Evolutionary conservation across 164 flowering plant species (phyloP).

Genomic region (Warburgia ugandensis): DNA sequence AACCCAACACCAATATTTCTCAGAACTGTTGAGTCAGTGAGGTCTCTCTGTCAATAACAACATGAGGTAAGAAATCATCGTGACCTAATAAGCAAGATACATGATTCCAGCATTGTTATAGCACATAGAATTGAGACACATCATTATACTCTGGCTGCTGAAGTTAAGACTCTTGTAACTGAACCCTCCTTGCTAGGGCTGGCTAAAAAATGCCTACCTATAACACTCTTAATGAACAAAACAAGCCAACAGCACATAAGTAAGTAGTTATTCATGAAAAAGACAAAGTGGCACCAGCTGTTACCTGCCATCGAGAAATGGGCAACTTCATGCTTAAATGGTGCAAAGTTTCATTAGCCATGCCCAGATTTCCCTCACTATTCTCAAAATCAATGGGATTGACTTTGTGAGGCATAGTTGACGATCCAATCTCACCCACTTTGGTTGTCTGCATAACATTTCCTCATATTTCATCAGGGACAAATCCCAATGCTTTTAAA

Average conservation of each 20-base stretch:
- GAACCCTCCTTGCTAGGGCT: not conserved
- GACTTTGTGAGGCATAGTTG: conserved; percentile 99
- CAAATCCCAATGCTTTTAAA: too few species aligned
- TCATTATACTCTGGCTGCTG: too few species aligned
- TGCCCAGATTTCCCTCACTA: conserved; percentile 93
- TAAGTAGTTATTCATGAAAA: not conserved
- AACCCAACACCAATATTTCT: conserved; percentile 85
- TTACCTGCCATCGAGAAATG: conserved; percentile 96
- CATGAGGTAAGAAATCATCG: too few species aligned
- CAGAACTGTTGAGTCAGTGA: conserved; percentile 96
- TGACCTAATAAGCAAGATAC: too few species aligned
- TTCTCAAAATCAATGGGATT: conserved; percentile 99
- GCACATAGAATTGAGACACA: too few species aligned
- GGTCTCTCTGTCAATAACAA: conserved; percentile 88
- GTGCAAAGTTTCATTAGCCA: conserved; percentile 61
- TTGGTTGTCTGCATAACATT: conserved; percentile 54
- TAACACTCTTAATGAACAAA: too few species aligned
- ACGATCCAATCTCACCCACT: conserved; percentile 98
- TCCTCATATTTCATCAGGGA: too few species aligned
- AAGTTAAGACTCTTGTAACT: not conserved
- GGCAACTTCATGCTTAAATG: conserved; percentile 78
- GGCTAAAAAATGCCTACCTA: not conserved
- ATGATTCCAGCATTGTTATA: too few species aligned
- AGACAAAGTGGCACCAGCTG: not conserved
- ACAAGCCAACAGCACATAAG: not conserved